These are phyloP conservation scores for Apostasia shenzhenica DNA, from an alignment of 106 monocot species.

Conservation along the genomic window DNA sequence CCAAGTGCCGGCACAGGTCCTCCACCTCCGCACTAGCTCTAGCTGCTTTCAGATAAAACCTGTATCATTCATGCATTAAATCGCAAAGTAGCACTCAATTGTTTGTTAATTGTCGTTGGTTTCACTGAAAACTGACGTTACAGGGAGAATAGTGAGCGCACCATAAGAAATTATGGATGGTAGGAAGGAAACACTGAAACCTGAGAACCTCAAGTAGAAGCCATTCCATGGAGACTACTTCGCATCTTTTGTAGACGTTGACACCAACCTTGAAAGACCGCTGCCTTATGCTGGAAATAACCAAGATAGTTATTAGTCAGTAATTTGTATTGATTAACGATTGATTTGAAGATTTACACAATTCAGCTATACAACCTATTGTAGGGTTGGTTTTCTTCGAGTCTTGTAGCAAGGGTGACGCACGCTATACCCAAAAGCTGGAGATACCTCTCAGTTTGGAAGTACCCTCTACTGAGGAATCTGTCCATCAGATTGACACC, in stretches of 20 bases:
- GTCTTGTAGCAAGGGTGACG: conserved; percentile 69
- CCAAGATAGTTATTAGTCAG: not conserved
- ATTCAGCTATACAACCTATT: conserved; percentile 40
- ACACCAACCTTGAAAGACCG: conserved; percentile 49
- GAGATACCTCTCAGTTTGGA: conserved; percentile 45
- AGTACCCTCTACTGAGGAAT: conserved; percentile 66
- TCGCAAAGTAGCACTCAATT: not conserved
- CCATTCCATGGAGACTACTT: conserved; percentile 99
- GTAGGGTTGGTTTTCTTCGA: conserved; percentile 93
- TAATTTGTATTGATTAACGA: not conserved
- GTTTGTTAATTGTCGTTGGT: not conserved
- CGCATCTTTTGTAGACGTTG: conserved; percentile 46
- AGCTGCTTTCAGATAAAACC: conserved; percentile 95
- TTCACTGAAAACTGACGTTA: not conserved
- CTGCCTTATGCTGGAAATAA: conserved; percentile 39
- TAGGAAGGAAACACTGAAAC: conserved; percentile 74
- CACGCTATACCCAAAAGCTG: conserved; percentile 84
- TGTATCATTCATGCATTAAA: conserved; percentile 2
- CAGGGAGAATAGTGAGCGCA: conserved; percentile 3
- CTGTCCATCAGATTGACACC: conserved; percentile 79
- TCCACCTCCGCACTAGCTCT: conserved; percentile 48
- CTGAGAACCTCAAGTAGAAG: conserved; percentile 71
- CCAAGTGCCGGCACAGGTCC: conserved; percentile 59
- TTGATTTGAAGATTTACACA: not conserved
- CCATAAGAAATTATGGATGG: conserved; percentile 84